phyloP scores from a whole-genome alignment of 306 rosid species.

The Corylus americana region DNA sequence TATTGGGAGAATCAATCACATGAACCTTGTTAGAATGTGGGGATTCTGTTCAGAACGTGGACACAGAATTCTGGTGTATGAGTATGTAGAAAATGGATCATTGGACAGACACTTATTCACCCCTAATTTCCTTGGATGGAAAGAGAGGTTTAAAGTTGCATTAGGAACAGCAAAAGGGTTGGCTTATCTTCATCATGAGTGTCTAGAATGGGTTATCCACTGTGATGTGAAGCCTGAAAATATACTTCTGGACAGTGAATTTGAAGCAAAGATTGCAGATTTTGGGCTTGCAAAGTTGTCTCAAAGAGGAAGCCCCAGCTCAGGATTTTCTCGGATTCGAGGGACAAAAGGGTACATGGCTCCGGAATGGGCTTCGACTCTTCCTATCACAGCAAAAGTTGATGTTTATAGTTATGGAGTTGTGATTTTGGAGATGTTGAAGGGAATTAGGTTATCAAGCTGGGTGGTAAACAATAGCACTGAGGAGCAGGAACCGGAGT shows the following conservation, averaged over 20 bases:
- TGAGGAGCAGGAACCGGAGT: not conserved
- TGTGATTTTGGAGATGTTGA: conserved; percentile 40
- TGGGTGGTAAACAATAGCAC: not conserved
- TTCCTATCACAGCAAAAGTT: conserved; percentile 39
- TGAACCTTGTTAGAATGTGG: conserved; percentile 43
- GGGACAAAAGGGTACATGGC: conserved; percentile 52
- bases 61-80: conserved; percentile 45
- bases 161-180: conserved; percentile 47
- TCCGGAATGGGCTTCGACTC: conserved; percentile 50
- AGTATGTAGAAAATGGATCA: conserved; percentile 36
- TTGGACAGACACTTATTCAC: conserved; percentile 35
- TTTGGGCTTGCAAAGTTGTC: conserved; percentile 49
- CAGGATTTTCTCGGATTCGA: conserved; percentile 32
- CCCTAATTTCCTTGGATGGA: conserved; percentile 10
- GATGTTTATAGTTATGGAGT: conserved; percentile 55
- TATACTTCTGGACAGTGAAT: conserved; percentile 28
- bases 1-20: conserved; percentile 45
- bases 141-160: conserved; percentile 40
- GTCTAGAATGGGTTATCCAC: conserved; percentile 46
- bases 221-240: conserved; percentile 53
- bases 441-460: conserved; percentile 16
- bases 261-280: conserved; percentile 42
- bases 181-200: conserved; percentile 52
- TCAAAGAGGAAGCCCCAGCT: conserved; percentile 25
- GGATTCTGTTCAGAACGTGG: conserved; percentile 40